phyloP scores from a whole-genome alignment of 2,329 filamentous ascomycete species.

The Talaromyces sp. region DNA sequence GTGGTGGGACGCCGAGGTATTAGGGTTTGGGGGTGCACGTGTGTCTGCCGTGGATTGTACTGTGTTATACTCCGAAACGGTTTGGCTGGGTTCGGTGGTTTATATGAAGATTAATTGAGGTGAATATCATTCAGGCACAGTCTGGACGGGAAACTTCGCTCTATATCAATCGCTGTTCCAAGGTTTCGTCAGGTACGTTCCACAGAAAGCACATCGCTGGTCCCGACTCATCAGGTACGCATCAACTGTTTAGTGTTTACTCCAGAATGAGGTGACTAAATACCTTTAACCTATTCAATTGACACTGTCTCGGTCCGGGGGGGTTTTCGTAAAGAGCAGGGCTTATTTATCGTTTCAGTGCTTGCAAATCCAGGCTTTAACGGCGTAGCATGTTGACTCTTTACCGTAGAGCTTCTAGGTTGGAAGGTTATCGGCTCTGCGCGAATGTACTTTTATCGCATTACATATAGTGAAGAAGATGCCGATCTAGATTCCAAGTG shows the following conservation, averaged over 20 bases:
- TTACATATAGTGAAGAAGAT: no score
- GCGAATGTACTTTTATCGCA: neutral
- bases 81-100: neutral
- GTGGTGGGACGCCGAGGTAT: neutral
- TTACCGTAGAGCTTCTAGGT: neutral
- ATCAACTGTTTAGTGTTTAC: neutral
- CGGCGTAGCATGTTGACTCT: neutral
- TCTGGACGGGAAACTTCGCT: neutral
- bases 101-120: neutral
- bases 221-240: neutral
- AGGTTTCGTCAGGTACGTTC: neutral
- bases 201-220: neutral
- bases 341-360: neutral
- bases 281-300: neutral
- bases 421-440: neutral
- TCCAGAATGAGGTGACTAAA: neutral
- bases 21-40: conserved; percentile 1
- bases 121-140: neutral
- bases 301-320: neutral
- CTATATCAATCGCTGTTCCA: neutral
- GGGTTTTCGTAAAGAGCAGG: neutral
- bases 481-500: neutral
- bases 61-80: no score
- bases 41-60: neutral
- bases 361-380: neutral